Conservation (phyloP, 2,329 filamentous ascomycete species). For the Dactylellina parvicollis region DNA sequence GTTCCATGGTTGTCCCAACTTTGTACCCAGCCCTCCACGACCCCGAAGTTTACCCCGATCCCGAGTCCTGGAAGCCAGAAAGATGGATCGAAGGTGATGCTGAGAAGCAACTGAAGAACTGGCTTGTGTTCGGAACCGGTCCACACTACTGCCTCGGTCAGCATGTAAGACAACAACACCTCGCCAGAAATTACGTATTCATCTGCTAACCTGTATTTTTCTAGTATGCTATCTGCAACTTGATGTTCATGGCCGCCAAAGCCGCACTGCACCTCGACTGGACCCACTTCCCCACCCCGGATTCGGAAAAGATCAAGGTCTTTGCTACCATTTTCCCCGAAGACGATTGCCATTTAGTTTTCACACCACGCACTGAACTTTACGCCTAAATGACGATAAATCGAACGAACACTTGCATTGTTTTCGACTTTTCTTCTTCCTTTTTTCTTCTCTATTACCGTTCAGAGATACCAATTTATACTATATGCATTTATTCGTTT, state of each 20-base stretch:
- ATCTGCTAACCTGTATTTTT: conserved; percentile 17
- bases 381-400: conserved; percentile 61
- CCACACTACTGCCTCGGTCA: conserved; percentile 97
- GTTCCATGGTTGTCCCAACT: conserved; percentile 92
- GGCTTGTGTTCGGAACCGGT: conserved; percentile 92
- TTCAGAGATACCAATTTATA: conserved; percentile 59
- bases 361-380: conserved; percentile 64
- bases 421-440: conserved; percentile 9
- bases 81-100: conserved; percentile 91
- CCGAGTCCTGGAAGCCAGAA: conserved; percentile 88
- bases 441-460: conserved; percentile 54
- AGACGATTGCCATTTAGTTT: conserved; percentile 85
- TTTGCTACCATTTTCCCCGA: conserved; percentile 98
- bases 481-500: conserved; percentile 8
- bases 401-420: conserved; percentile 56
- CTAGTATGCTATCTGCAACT: conserved; percentile 82
- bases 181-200: not conserved
- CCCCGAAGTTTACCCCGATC: conserved; percentile 88
- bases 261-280: conserved; percentile 87
- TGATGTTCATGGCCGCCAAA: conserved; percentile 90
- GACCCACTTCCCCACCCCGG: conserved; percentile 83
- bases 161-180: conserved; percentile 62
- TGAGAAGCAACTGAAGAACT: conserved; percentile 90
- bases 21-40: conserved; percentile 92
- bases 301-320: conserved; percentile 94